A percentile compares a stretch with the other conserved stretches of the same genome.
Evolutionary conservation across 1,284 basidiomycete species (phyloP).

Genomic region (Ganoderma resinaceum): DNA sequence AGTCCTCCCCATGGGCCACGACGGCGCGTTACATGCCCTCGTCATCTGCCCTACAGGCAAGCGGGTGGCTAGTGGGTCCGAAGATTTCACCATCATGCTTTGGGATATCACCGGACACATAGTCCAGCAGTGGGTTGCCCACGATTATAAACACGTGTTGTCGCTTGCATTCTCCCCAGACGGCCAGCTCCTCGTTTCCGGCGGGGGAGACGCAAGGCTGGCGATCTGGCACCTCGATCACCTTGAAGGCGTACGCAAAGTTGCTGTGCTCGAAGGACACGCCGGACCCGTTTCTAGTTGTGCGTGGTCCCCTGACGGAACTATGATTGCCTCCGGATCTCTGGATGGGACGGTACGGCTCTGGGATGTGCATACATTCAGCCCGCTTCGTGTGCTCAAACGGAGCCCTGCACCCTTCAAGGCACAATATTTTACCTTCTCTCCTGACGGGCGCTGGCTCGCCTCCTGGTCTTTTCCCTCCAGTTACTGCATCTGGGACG

Average conservation of each 20-base stretch:
- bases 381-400: not conserved
- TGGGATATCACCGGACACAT: not conserved
- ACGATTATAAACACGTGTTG: not conserved
- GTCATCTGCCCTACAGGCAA: not conserved
- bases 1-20: not conserved
- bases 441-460: not conserved
- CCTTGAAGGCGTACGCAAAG: not conserved
- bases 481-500: not conserved
- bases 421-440: not conserved
- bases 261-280: not conserved
- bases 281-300: not conserved
- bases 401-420: not conserved
- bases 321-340: not conserved
- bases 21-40: not conserved
- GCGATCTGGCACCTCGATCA: not conserved
- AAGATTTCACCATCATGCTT: not conserved
- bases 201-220: not conserved
- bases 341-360: not conserved
- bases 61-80: not conserved
- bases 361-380: not conserved
- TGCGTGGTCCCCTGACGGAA: not conserved
- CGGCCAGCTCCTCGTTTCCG: not conserved
- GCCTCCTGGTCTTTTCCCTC: not conserved
- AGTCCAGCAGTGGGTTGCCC: not conserved
- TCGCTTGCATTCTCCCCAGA: conserved; percentile 1